Base-by-base conservation (phyloP, 306 rosid species). In the Vigna radiata region DNA sequence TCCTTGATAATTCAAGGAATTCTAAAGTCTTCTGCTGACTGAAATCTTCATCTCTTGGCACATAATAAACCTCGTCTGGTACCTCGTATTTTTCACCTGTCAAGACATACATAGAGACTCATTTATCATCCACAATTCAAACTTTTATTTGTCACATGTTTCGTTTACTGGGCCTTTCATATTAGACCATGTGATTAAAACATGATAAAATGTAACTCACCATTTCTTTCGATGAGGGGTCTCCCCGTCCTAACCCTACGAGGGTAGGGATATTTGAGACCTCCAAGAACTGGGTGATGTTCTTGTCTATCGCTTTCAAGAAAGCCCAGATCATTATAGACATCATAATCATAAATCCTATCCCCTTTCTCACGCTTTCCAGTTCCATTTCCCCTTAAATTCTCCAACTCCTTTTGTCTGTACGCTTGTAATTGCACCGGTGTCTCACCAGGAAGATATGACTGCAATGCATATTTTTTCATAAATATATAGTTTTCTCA, bases 211-310 rank as follows among this genome's bases (percentile, higher is more conserved):
- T 17, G 16, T 77, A 31, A 84, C 91, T 85, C 59, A 49, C 54
- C 19, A 49, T 49, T 49, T 0, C 27, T 5, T 16, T 0, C 4
- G 14, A 17, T 7, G 7, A 47, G 16, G 70, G 18, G 52, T 63
- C 70, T 56, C 90, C 95, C 92, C 0, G 92, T 88, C 75, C 90
- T 86, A 76, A 88, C 90, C 66, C 95, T 49, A 12, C 95, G 90
- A 44, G 95, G 95, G 73, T 90, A 90, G 49, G 95, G 95, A 67
- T 78, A 39, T 9, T 4, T 9, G 2, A 85, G 70, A 16, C 95
- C 80, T 50, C 80, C 80, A 64, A 76, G 64, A 9, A 49, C 82
- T 39, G 74, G 75, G 0, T 89, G 72, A 46, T 63, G 84, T 54
- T 55, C 1, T 1, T 1, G 0, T 16, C 17, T 4, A 8, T 61